Base-by-base conservation (phyloP, 2,329 filamentous ascomycete genomes). In the Colletotrichum spinosum region DNA sequence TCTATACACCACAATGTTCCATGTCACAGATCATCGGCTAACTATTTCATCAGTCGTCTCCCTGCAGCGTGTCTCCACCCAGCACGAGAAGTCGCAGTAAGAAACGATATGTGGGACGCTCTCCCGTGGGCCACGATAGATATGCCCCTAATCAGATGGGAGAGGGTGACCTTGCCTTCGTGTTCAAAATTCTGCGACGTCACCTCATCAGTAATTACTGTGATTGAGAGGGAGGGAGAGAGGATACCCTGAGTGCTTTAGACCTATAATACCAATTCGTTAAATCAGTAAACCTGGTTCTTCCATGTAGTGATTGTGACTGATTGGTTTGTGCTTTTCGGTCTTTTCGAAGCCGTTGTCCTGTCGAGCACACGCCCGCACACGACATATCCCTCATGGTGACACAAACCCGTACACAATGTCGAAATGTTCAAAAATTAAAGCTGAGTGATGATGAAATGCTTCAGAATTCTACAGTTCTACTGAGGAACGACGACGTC, bases 61-160 rank as follows among this genome's bases (percentile, higher is more conserved):
- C 67, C 86, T 97, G 78, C 92, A 97, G 84, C 92, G 93, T 80
- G 92, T 96, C 71, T 95, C 93, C 60, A 96, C 92, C 68, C 92
- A 96, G 82, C 93, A 97, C 84, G 93, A 97, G 85, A 95, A 94
- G 86, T 92, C 89, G 71, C 84, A 89, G 80, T 94, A 91, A 78
- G 65, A 34, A 49, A 34, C 39, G 46, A 17, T 38, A 41, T 50
- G 50, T 51, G 25, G 60, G 63, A 66, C 45, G 44, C 15, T 60
- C 50, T 65, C 41, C 50, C 38, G 42, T 44, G 41, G 63, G 63
- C 63, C 63, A 25, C 48, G 45, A 53, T 65, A 54, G 52, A 63
- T 63, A 42, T 52, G 63, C 52, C 63, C 58, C 44, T 61, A 65
- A 57, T 63, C 51, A 53, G 59, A 66, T 53, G 52, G 59, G 63